Evolutionary conservation across 768 basidiomycete genomes (phyloP).

Genomic region (Boletellus ananas): DNA sequence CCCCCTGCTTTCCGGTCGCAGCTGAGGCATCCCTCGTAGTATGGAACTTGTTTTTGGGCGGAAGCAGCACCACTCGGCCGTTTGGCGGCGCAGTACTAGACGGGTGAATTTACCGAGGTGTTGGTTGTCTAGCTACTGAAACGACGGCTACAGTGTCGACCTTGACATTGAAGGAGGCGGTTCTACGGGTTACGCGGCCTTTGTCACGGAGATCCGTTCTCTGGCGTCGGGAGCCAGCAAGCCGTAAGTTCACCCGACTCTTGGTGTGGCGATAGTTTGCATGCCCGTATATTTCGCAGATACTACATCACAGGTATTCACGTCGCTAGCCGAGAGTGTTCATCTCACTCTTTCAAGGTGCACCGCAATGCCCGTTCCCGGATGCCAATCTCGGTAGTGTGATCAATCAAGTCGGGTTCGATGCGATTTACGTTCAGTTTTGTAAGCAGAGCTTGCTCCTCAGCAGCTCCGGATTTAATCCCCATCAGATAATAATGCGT

Average conservation of each 20-base stretch:
- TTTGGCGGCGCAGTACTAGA: slow-evolving; percentile 46
- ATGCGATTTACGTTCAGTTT: slow-evolving; percentile 74
- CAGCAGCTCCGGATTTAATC: background rate
- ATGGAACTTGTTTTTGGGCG: slow-evolving; percentile 49
- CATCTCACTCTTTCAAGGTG: slow-evolving; percentile 10
- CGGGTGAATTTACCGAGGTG: slow-evolving; percentile 31
- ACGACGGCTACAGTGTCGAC: slow-evolving; percentile 45
- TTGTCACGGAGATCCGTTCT: slow-evolving; percentile 30
- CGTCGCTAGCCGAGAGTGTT: background rate
- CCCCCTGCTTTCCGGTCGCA: slow-evolving; percentile 1
- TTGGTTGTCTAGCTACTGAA: background rate
- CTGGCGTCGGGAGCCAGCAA: slow-evolving; percentile 24
- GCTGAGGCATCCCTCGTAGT: slow-evolving; percentile 20
- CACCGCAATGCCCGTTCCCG: slow-evolving; percentile 59
- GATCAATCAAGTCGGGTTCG: slow-evolving; percentile 59
- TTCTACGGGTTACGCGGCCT: slow-evolving; percentile 46
- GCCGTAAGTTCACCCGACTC: slow-evolving; percentile 7
- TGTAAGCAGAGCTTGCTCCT: slow-evolving; percentile 24
- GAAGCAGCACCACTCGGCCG: slow-evolving; percentile 39
- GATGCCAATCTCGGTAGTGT: slow-evolving; percentile 58
- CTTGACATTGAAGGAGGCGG: slow-evolving; percentile 74
- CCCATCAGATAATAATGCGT: slow-evolving; percentile 40
- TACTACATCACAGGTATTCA: slow-evolving; percentile 55
- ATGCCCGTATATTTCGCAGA: slow-evolving; percentile 28
- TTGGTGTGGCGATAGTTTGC: background rate